These are phyloP conservation scores for Vigna hirtella DNA, from an alignment of 306 rosid species.

Conservation along the genomic window DNA sequence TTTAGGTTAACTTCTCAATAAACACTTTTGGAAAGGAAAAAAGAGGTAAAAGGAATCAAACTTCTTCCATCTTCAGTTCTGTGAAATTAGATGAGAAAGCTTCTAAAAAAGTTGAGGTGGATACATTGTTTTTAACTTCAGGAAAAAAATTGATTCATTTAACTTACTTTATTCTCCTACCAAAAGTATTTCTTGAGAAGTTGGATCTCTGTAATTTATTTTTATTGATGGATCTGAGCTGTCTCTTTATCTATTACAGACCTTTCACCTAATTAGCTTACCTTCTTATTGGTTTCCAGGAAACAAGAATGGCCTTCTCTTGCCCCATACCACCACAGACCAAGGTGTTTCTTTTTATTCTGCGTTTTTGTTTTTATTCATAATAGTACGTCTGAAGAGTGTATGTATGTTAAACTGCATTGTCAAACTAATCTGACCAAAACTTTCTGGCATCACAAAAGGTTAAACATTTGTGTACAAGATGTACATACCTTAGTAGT, in stretches of 20 bases:
- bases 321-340: slow-evolving; percentile 90
- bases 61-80: neutral
- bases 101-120: neutral
- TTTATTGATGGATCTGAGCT: slow-evolving; percentile 8
- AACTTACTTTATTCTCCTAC: neutral
- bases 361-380: slow-evolving; percentile 2
- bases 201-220: neutral
- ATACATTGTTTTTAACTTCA: neutral
- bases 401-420: slow-evolving; percentile 11
- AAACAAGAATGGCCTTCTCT: slow-evolving; percentile 87
- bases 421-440: slow-evolving; percentile 24
- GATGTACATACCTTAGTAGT: neutral
- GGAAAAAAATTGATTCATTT: neutral
- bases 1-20: neutral
- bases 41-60: neutral
- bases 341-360: slow-evolving; percentile 58
- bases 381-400: neutral
- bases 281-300: slow-evolving; percentile 51
- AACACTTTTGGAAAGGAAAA: neutral
- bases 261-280: neutral
- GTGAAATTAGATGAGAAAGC: neutral
- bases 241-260: neutral
- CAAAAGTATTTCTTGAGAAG: neutral
- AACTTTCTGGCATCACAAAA: slow-evolving; percentile 11
- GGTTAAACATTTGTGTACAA: neutral